phyloP scores from a whole-genome alignment of 768 basidiomycete genomes.

The Fibroporia radiculosa region DNA sequence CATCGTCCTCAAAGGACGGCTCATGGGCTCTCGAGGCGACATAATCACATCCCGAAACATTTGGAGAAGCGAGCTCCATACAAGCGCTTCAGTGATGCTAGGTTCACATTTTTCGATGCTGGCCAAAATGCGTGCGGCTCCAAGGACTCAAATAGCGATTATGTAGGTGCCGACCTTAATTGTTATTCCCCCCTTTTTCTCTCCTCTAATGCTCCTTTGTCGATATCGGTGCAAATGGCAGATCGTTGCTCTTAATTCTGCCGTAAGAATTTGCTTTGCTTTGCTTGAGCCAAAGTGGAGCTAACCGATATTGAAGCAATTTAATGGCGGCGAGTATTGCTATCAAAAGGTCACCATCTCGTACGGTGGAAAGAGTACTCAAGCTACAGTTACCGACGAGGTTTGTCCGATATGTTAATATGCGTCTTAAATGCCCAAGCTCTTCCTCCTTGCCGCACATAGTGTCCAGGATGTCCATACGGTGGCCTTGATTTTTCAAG shows the following conservation, averaged over 20 bases:
- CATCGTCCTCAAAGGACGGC: too few species aligned
- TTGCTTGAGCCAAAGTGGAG: too few species aligned
- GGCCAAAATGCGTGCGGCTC: constrained; percentile 18
- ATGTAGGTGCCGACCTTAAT: too few species aligned
- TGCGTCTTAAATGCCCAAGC: neutral
- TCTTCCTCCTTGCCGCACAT: neutral
- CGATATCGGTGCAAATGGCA: constrained; percentile 13
- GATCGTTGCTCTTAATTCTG: constrained; percentile 44
- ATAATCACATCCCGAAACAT: neutral
- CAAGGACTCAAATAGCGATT: constrained; percentile 10
- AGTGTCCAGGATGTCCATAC: constrained; percentile 62
- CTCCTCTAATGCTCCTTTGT: neutral
- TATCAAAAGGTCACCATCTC: constrained; percentile 54
- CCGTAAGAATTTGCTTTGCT: constrained; percentile 11
- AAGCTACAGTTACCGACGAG: constrained; percentile 56
- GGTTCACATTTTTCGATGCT: constrained; percentile 17
- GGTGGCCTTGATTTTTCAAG: constrained; percentile 61
- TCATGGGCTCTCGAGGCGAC: neutral
- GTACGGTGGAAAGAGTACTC: constrained; percentile 46
- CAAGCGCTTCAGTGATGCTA: constrained; percentile 11
- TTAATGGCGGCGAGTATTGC: constrained; percentile 43
- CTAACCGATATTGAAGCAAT: constrained; percentile 40
- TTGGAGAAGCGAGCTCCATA: neutral
- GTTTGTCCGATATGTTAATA: constrained; percentile 23
- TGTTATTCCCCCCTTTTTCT: too few species aligned